Conservation (phyloP, 805 yeast genomes). For the Scheffersomyces stipitis region DNA sequence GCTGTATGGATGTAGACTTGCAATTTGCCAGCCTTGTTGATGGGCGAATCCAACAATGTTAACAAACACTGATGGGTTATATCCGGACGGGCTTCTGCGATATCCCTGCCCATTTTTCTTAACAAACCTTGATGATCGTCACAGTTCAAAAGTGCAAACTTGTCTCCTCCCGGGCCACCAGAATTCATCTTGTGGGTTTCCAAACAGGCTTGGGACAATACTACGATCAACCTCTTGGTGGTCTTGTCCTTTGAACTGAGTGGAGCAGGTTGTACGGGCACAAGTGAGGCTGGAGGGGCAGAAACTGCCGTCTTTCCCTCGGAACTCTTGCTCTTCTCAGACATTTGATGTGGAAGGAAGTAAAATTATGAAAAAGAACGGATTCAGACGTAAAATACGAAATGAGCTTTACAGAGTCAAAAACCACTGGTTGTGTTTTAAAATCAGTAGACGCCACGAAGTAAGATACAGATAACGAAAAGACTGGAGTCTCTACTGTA, state of each 20-base stretch:
- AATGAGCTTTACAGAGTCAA: no score
- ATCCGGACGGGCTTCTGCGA: slow-evolving; percentile 98
- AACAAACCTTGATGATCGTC: slow-evolving; percentile 97
- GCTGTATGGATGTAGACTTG: slow-evolving; percentile 97
- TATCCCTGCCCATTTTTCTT: slow-evolving; percentile 95
- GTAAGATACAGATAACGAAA: no score
- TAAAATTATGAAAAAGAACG: no score
- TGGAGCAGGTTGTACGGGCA: slow-evolving; percentile 84
- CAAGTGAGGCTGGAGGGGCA: slow-evolving; percentile 61
- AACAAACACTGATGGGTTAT: slow-evolving; percentile 96
- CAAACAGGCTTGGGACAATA: slow-evolving; percentile 91
- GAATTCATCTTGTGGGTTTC: slow-evolving; percentile 91
- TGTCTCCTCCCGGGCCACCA: slow-evolving; percentile 75
- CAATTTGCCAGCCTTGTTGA: slow-evolving; percentile 93
- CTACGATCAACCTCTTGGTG: slow-evolving; percentile 87
- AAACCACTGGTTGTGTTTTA: no score
- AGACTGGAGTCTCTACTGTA: no score
- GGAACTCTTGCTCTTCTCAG: slow-evolving; percentile 20
- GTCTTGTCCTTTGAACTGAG: slow-evolving; percentile 81
- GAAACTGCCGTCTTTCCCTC: slow-evolving; percentile 16
- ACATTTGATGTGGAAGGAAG: no score
- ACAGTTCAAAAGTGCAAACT: slow-evolving; percentile 90
- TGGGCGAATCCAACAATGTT: slow-evolving; percentile 94
- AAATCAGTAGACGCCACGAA: no score
- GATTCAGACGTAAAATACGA: no score